These are phyloP conservation scores for Solidago caesia DNA, from an alignment of 129 eudicot species.

Conservation along the genomic window DNA sequence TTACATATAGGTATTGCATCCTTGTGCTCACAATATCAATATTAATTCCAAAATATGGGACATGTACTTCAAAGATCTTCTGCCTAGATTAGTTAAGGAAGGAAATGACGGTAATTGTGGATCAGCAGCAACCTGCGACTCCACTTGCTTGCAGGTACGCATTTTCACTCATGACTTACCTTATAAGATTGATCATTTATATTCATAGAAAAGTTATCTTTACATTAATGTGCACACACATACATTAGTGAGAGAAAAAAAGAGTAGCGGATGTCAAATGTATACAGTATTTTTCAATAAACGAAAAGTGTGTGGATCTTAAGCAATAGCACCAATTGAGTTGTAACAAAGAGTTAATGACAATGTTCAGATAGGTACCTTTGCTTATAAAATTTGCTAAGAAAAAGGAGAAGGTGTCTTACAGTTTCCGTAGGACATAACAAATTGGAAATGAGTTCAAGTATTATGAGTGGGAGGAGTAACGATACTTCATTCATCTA, in stretches of 20 bases:
- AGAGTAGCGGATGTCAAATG: background rate
- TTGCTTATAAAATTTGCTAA: background rate
- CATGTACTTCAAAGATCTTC: constrained; percentile 74
- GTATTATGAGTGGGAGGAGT: background rate
- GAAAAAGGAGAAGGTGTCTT: too few species aligned
- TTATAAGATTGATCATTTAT: constrained; percentile 12
- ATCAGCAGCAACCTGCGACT: constrained; percentile 76
- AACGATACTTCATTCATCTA: background rate
- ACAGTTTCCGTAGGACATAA: background rate
- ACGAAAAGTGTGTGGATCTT: background rate
- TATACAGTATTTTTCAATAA: background rate
- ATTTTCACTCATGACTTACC: constrained; percentile 13
- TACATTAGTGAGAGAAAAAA: background rate
- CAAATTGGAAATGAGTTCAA: background rate
- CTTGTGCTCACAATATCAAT: constrained; percentile 61
- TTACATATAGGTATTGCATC: constrained; percentile 73
- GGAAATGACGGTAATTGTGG: constrained; percentile 94
- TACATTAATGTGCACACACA: background rate
- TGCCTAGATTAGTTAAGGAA: constrained; percentile 76
- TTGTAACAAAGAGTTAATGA: background rate
- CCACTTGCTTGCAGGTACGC: constrained; percentile 82
- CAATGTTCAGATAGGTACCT: background rate
- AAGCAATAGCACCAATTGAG: background rate
- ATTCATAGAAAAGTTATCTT: background rate
- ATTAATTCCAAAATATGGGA: constrained; percentile 80